Percentiles rank a stretch among this genome's conserved stretches.
Evolutionary conservation across 2,329 filamentous ascomycete genomes (phyloP).

Genomic region (Aureobasidium sp.): DNA sequence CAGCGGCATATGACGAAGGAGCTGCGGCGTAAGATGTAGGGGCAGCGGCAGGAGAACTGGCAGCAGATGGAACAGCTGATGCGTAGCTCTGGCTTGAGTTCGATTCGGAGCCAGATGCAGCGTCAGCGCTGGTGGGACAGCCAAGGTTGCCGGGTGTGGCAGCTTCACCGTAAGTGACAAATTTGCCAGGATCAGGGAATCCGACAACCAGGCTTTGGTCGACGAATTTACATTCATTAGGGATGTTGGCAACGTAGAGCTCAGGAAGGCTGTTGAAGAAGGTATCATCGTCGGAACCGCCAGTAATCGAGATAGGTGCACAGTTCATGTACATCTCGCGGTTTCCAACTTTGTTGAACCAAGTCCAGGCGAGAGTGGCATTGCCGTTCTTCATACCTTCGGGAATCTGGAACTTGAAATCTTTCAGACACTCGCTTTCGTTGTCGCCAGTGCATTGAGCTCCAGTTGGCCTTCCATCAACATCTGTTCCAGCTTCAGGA

Average conservation of each 20-base stretch:
- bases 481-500: conserved; percentile 8
- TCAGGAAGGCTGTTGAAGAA: conserved; percentile 57
- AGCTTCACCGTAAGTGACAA: conserved; percentile 39
- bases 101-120: not conserved
- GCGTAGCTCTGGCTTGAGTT: conserved; percentile 18
- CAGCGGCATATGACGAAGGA: conserved; percentile 17
- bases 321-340: conserved; percentile 99
- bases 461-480: conserved; percentile 30
- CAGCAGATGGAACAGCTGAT: conserved; percentile 14
- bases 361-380: conserved; percentile 83
- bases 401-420: conserved; percentile 67
- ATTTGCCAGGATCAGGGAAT: conserved; percentile 63
- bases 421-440: conserved; percentile 34
- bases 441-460: conserved; percentile 16
- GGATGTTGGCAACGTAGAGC: conserved; percentile 64
- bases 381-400: conserved; percentile 64
- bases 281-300: conserved; percentile 38
- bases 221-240: not conserved
- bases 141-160: not conserved
- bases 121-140: not conserved
- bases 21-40: conserved; percentile 20
- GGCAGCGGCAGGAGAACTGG: conserved; percentile 19
- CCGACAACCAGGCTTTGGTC: conserved; percentile 32
- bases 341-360: conserved; percentile 90
- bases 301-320: conserved; percentile 61